A percentile compares a stretch with the other conserved stretches of the same genome.
Evolutionary conservation across 2,329 filamentous ascomycete species (phyloP).

Genomic region (Tolypocladium tropicale): DNA sequence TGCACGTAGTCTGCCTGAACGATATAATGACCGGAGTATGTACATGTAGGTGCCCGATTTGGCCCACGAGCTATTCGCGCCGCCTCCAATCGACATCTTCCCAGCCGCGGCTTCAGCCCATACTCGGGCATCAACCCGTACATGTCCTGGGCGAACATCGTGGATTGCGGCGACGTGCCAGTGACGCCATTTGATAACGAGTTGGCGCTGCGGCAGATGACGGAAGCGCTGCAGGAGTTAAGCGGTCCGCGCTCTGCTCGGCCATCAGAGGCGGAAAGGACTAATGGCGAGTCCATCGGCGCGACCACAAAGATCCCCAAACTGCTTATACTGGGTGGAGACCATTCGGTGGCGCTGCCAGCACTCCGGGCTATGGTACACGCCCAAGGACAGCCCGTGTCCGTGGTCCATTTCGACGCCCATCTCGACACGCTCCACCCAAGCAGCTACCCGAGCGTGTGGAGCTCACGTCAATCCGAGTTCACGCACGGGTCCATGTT

Average conservation of each 20-base stretch:
- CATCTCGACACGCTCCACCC: conserved; percentile 39
- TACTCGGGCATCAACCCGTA: too few species aligned
- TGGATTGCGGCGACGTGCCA: conserved; percentile 65
- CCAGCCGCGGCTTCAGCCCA: too few species aligned
- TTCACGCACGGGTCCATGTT: too few species aligned
- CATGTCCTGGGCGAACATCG: conserved; percentile 65
- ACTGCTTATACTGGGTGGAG: conserved; percentile 56
- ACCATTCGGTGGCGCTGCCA: conserved; percentile 57
- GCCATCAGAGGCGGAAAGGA: conserved; percentile 2
- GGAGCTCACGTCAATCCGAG: too few species aligned
- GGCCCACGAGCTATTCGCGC: too few species aligned
- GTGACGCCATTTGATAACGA: conserved; percentile 12
- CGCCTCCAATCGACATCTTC: too few species aligned
- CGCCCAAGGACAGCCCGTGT: conserved; percentile 49
- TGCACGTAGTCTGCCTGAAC: too few species aligned
- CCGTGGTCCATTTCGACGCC: conserved; percentile 60
- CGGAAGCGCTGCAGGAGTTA: conserved; percentile 9
- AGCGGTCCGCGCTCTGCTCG: conserved; percentile 6
- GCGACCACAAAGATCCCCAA: conserved; percentile 8
- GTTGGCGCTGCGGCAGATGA: conserved; percentile 10
- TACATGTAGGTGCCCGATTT: too few species aligned
- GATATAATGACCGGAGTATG: too few species aligned
- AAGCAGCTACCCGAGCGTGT: too few species aligned
- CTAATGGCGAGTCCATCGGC: too few species aligned
- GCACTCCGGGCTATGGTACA: conserved; percentile 52